phyloP scores from a whole-genome alignment of 2,329 filamentous ascomycete genomes.

The Phaeoacremonium minimum region DNA sequence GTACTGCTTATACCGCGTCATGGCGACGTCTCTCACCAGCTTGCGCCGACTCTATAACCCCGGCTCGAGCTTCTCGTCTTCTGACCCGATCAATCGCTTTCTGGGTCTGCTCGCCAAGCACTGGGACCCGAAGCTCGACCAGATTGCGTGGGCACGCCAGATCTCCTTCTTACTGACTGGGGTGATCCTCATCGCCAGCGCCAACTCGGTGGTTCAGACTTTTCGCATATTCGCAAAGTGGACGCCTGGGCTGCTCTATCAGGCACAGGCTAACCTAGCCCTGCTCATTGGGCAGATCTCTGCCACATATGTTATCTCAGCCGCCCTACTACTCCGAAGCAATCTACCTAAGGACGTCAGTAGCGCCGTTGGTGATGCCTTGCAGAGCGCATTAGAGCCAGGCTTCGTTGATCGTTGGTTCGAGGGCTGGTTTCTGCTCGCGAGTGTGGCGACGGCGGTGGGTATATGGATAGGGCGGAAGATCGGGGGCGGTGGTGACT shows the following conservation, averaged over 20 bases:
- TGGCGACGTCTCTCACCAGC: conserved; percentile 66
- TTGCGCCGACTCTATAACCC: conserved; percentile 53
- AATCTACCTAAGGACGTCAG: conserved; percentile 76
- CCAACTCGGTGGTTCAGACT: conserved; percentile 80
- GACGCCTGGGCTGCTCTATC: conserved; percentile 65
- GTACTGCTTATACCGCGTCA: conserved; percentile 82
- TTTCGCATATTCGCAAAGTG: conserved; percentile 76
- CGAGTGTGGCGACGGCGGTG: conserved; percentile 60
- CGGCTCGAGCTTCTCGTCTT: conserved; percentile 52
- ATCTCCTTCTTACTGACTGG: conserved; percentile 82
- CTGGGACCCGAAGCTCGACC: conserved; percentile 79
- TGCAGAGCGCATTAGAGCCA: conserved; percentile 71
- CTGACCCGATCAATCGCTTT: conserved; percentile 80
- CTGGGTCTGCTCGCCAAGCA: conserved; percentile 76
- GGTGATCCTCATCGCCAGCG: conserved; percentile 76
- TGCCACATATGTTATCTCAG: conserved; percentile 81
- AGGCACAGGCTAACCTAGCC: conserved; percentile 73
- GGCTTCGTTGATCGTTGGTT: conserved; percentile 80
- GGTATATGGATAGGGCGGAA: conserved; percentile 71
- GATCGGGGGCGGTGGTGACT: conserved; percentile 40
- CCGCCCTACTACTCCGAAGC: conserved; percentile 70
- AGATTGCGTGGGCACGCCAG: conserved; percentile 76
- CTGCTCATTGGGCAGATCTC: conserved; percentile 76
- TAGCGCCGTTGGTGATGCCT: conserved; percentile 69
- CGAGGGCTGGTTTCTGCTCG: conserved; percentile 77